These are phyloP conservation scores for Emmonsiellopsis sp. DNA, from an alignment of 2,329 filamentous ascomycete species.

Conservation along the genomic window DNA sequence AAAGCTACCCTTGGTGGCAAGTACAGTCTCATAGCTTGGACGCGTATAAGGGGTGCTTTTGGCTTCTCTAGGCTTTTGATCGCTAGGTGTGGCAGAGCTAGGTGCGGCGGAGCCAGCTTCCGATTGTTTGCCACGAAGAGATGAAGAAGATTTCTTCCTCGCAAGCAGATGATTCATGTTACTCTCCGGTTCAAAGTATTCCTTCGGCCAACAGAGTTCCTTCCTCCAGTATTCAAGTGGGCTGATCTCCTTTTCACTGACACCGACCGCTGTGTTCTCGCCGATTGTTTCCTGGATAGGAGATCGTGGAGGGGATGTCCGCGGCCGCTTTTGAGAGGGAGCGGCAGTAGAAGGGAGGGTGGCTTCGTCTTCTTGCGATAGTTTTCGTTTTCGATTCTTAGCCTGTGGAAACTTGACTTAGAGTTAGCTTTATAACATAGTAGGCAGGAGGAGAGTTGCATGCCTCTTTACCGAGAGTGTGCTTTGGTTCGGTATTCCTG, in stretches of 20 bases:
- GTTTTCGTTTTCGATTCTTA: constrained; percentile 16
- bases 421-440: constrained; percentile 15
- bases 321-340: neutral
- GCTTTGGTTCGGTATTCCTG: too few species aligned
- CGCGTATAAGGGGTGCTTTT: constrained; percentile 11
- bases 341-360: neutral
- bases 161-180: constrained; percentile 24
- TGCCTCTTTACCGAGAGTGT: too few species aligned
- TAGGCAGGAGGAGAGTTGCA: constrained; percentile 9
- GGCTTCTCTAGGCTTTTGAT: constrained; percentile 13
- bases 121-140: constrained; percentile 14
- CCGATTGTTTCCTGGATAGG: neutral
- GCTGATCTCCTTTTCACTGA: constrained; percentile 11
- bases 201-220: constrained; percentile 17
- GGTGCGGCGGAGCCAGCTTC: constrained; percentile 9
- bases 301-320: neutral
- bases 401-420: constrained; percentile 14
- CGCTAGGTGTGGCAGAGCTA: constrained; percentile 13
- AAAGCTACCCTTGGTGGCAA: constrained; percentile 13
- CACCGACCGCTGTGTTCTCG: neutral
- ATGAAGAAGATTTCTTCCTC: constrained; percentile 20
- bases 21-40: constrained; percentile 7
- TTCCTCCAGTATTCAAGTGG: constrained; percentile 19
- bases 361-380: too few species aligned
- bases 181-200: constrained; percentile 16